A percentile compares a stretch with the other conserved stretches of the same genome.
These are phyloP conservation scores for Stephanodiscus minutulus DNA, from an alignment of 108 stramenopile species.

Conservation along the genomic window DNA sequence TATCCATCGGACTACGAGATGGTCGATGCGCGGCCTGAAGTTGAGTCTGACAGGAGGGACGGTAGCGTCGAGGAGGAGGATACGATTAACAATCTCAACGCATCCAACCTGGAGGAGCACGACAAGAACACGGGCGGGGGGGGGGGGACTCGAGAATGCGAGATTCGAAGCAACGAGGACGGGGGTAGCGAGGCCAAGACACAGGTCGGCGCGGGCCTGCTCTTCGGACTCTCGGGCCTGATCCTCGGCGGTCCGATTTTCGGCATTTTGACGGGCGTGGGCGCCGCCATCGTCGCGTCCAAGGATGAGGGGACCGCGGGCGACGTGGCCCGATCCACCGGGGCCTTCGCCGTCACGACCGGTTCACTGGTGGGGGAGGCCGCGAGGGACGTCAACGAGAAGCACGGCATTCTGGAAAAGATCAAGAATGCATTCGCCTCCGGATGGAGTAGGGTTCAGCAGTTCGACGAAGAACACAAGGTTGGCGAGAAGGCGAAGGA, in stretches of 20 bases:
- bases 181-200: constrained; percentile 1
- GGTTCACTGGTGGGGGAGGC: constrained; percentile 29
- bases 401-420: constrained; percentile 28
- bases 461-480: constrained; percentile 40
- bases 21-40: background rate
- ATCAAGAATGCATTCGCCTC: constrained; percentile 16
- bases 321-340: constrained; percentile 23
- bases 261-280: constrained; percentile 21
- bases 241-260: constrained; percentile 35
- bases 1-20: background rate
- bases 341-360: constrained; percentile 28
- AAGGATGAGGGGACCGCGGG: constrained; percentile 31
- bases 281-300: constrained; percentile 33
- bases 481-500: constrained; percentile 32
- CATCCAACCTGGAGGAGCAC: constrained; percentile 12
- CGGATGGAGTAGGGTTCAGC: constrained; percentile 24
- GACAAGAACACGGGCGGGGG: background rate
- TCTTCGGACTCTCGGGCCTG: constrained; percentile 24
- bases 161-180: background rate
- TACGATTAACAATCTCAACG: background rate
- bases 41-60: background rate
- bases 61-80: background rate
- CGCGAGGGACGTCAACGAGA: constrained; percentile 40
- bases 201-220: constrained; percentile 26
- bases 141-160: background rate